Percentiles rank a stretch among this genome's conserved stretches.
Evolutionary conservation across 148 eudicot genomes (phyloP).

Genomic region (Hydrangea macrophylla): DNA sequence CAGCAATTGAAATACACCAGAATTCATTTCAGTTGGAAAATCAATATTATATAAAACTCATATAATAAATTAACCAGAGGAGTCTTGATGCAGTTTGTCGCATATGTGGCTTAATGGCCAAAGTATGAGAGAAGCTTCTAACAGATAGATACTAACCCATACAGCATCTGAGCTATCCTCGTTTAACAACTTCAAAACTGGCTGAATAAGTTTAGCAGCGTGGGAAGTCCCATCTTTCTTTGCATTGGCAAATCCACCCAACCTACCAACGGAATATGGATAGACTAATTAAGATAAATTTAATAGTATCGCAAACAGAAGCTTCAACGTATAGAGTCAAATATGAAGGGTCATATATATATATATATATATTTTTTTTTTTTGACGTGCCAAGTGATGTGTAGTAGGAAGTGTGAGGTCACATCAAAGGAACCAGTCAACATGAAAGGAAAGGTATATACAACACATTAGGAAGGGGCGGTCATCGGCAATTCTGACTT

Average conservation of each 20-base stretch:
- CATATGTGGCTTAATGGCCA: not conserved
- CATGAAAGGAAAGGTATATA: too few species aligned
- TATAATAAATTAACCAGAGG: not conserved
- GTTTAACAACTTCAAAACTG: conserved; percentile 59
- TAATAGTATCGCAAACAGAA: too few species aligned
- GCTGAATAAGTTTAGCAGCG: conserved; percentile 64
- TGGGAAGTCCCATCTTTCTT: conserved; percentile 74
- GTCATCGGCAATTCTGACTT: too few species aligned
- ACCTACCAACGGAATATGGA: conserved; percentile 36
- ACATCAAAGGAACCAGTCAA: too few species aligned
- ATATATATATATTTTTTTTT: too few species aligned
- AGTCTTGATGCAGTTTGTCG: not conserved
- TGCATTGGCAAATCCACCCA: conserved; percentile 57
- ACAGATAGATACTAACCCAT: conserved; percentile 45
- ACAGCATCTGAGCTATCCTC: conserved; percentile 60
- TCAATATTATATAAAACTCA: not conserved
- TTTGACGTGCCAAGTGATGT: too few species aligned
- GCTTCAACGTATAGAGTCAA: too few species aligned
- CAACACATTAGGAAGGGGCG: too few species aligned
- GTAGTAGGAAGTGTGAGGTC: too few species aligned
- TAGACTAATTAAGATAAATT: not conserved
- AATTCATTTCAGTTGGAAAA: conserved; percentile 4
- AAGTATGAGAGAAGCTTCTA: conserved; percentile 12
- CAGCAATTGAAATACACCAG: conserved; percentile 6
- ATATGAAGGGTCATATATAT: too few species aligned